Conservation (phyloP, 805 yeast genomes). For the Starmerella vitae region DNA sequence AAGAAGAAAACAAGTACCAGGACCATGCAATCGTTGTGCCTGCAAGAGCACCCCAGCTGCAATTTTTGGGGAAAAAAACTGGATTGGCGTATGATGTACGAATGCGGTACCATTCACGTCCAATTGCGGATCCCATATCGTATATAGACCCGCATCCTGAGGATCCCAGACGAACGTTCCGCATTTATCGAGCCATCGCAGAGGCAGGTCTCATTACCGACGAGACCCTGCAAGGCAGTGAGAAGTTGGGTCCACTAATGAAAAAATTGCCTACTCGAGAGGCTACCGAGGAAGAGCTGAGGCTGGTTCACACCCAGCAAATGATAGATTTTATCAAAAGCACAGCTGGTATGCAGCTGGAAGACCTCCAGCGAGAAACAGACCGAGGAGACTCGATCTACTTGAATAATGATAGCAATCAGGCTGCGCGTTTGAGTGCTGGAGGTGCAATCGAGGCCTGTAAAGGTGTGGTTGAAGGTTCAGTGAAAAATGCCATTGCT, state of each 20-base stretch:
- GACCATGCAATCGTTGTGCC: constrained; percentile 18
- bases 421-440: constrained; percentile 81
- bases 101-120: constrained; percentile 93
- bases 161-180: constrained; percentile 89
- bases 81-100: constrained; percentile 93
- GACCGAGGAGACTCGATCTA: constrained; percentile 91
- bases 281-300: constrained; percentile 74
- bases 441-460: constrained; percentile 98
- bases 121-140: constrained; percentile 80
- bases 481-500: constrained; percentile 82
- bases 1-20: constrained; percentile 3
- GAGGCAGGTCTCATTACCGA: constrained; percentile 85
- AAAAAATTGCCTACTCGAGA: constrained; percentile 79
- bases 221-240: constrained; percentile 54
- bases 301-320: constrained; percentile 69
- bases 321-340: constrained; percentile 65
- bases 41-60: constrained; percentile 40
- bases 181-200: constrained; percentile 84
- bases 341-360: constrained; percentile 66
- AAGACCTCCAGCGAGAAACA: constrained; percentile 63
- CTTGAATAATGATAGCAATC: constrained; percentile 76
- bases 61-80: constrained; percentile 55
- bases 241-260: constrained; percentile 77
- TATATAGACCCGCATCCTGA: constrained; percentile 98
- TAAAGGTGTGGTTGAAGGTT: constrained; percentile 83